These are phyloP conservation scores for Penicillium tannophilum DNA, from an alignment of 495 filamentous ascomycete species.

Conservation along the genomic window DNA sequence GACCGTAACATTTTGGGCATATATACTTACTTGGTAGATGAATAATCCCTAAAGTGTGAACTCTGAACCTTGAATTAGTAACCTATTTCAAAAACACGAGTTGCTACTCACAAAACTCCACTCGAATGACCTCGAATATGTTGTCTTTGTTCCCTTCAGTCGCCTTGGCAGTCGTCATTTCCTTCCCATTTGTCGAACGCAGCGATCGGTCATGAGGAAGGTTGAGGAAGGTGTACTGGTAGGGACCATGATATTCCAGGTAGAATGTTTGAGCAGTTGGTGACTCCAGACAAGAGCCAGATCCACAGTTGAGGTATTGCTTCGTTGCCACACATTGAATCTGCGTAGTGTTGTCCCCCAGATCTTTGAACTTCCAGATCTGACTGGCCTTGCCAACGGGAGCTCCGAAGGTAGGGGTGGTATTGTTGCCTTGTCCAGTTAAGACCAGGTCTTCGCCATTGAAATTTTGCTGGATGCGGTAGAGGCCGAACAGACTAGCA, in stretches of 20 bases:
- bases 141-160: not conserved
- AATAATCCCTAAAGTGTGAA: not conserved
- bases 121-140: not conserved
- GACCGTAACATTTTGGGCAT: not conserved
- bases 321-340: not conserved
- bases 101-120: slow-evolving; percentile 1
- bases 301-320: not conserved
- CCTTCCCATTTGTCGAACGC: not conserved
- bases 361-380: not conserved
- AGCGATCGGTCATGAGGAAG: not conserved
- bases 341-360: not conserved
- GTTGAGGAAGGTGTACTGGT: not conserved
- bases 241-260: not conserved
- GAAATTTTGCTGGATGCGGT: not conserved
- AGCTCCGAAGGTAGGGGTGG: not conserved
- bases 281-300: not conserved
- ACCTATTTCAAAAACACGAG: not conserved
- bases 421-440: not conserved
- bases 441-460: not conserved
- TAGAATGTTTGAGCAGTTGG: not conserved
- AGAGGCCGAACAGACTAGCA: not conserved
- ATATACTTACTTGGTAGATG: not conserved
- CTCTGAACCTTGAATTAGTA: not conserved
- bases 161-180: not conserved
- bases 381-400: not conserved